Evolutionary conservation across 106 monocot genomes (phyloP).

Genomic region (Dendrobium chrysotoxum): DNA sequence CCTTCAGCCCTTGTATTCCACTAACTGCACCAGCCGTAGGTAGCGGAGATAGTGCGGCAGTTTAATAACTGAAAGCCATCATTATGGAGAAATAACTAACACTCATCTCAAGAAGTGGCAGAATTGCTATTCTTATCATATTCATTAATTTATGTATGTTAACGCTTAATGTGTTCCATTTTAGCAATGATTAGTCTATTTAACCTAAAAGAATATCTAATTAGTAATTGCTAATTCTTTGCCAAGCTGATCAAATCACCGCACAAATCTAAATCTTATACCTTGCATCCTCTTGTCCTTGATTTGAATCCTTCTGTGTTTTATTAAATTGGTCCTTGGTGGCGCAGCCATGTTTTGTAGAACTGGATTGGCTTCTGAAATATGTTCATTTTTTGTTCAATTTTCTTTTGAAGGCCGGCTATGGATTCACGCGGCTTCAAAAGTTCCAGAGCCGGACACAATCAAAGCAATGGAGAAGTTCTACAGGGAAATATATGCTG

Average conservation of each 20-base stretch:
- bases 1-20: too few relatives aligned
- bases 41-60: too few relatives aligned
- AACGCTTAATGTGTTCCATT: too few relatives aligned
- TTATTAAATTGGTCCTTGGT: not conserved
- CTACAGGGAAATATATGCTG: constrained; percentile 77
- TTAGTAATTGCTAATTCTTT: not conserved
- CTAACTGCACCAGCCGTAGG: too few relatives aligned
- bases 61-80: too few relatives aligned
- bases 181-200: too few relatives aligned
- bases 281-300: not conserved
- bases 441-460: constrained; percentile 67
- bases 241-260: not conserved
- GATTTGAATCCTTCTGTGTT: not conserved
- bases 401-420: constrained; percentile 49
- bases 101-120: too few relatives aligned
- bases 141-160: too few relatives aligned
- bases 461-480: constrained; percentile 89
- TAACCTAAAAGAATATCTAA: not conserved
- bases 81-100: too few relatives aligned
- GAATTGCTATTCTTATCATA: too few relatives aligned
- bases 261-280: not conserved
- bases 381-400: not conserved
- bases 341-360: not conserved
- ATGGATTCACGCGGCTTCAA: constrained; percentile 91
- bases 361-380: constrained; percentile 1